These are phyloP conservation scores for Neurospora sublineolata DNA, from an alignment of 495 filamentous ascomycete genomes.

Conservation along the genomic window DNA sequence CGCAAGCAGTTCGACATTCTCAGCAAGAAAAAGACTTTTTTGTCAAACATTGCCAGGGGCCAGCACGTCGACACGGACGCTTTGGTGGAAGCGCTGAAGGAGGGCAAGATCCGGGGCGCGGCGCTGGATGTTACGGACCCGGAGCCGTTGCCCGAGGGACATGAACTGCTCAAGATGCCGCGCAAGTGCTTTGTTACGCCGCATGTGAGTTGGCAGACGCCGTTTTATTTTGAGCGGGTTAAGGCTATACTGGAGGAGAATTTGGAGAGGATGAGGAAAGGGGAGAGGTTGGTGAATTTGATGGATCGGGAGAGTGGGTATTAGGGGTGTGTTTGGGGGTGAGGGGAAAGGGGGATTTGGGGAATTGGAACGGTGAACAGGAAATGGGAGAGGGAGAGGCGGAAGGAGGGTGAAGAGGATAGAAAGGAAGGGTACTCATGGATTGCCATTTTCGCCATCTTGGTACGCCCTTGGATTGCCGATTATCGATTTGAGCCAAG, in stretches of 20 bases:
- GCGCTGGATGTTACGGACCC: slow-evolving; percentile 82
- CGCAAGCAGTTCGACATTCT: slow-evolving; percentile 58
- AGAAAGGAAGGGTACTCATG: no score
- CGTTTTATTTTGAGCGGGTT: slow-evolving; percentile 46
- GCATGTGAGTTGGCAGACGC: slow-evolving; percentile 57
- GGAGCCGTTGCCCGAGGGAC: slow-evolving; percentile 62
- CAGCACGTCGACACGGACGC: slow-evolving; percentile 58
- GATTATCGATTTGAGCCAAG: no score
- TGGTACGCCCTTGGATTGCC: no score
- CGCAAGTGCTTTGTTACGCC: slow-evolving; percentile 65
- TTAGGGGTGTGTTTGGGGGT: neutral
- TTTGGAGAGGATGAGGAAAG: slow-evolving; percentile 17
- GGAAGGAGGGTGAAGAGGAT: no score
- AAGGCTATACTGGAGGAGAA: slow-evolving; percentile 40
- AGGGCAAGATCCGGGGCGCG: slow-evolving; percentile 51
- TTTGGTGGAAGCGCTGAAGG: slow-evolving; percentile 50
- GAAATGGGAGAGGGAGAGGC: no score
- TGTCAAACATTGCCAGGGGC: slow-evolving; percentile 69
- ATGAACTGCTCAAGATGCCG: slow-evolving; percentile 59
- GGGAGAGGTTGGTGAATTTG: slow-evolving; percentile 21
- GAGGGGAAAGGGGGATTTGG: no score
- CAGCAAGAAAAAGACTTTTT: slow-evolving; percentile 40
- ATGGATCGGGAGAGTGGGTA: neutral
- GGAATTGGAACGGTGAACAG: no score
- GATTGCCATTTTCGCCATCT: no score